Evolutionary conservation across 352 stramenopile genomes (phyloP).

Genomic region (Phytophthora rubi): DNA sequence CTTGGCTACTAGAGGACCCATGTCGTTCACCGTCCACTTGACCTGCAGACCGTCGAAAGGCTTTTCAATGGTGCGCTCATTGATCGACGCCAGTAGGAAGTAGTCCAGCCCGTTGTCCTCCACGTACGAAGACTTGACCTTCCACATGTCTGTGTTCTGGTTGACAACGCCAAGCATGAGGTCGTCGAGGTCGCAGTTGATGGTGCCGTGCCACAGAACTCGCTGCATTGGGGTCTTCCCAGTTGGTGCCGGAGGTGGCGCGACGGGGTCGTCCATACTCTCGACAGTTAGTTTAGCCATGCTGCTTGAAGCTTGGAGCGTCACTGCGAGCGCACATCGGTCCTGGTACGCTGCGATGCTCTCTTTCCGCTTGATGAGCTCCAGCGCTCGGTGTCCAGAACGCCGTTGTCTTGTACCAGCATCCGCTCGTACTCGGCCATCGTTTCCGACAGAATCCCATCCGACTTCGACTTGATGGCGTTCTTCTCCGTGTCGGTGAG

Average conservation of each 20-base stretch:
- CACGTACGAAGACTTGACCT: conserved; percentile 56
- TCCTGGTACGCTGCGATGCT: conserved; percentile 59
- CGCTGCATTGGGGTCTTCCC: conserved; percentile 21
- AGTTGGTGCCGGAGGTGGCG: conserved; percentile 16
- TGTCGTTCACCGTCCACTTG: conserved; percentile 47
- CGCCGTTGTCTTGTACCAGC: conserved; percentile 39
- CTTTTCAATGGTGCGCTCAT: conserved; percentile 22
- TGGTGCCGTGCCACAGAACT: conserved; percentile 45
- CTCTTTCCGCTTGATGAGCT: conserved; percentile 55
- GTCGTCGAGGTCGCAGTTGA: conserved; percentile 54
- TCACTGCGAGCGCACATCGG: conserved; percentile 40
- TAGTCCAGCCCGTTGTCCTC: conserved; percentile 44
- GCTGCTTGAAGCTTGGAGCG: conserved; percentile 34
- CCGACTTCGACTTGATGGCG: conserved; percentile 24
- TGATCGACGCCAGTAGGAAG: conserved; percentile 37
- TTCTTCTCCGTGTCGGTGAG: conserved; percentile 35
- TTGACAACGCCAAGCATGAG: conserved; percentile 47
- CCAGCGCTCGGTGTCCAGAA: conserved; percentile 51
- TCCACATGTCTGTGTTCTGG: conserved; percentile 44
- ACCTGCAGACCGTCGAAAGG: conserved; percentile 45
- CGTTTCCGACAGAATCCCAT: conserved; percentile 38
- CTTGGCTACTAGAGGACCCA: conserved; percentile 37
- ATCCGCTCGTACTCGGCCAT: conserved; percentile 53
- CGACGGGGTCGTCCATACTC: conserved; percentile 23
- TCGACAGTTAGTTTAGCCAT: conserved; percentile 19